phyloP scores from a whole-genome alignment of 164 flowering plant species.

The Berberis vulgaris region DNA sequence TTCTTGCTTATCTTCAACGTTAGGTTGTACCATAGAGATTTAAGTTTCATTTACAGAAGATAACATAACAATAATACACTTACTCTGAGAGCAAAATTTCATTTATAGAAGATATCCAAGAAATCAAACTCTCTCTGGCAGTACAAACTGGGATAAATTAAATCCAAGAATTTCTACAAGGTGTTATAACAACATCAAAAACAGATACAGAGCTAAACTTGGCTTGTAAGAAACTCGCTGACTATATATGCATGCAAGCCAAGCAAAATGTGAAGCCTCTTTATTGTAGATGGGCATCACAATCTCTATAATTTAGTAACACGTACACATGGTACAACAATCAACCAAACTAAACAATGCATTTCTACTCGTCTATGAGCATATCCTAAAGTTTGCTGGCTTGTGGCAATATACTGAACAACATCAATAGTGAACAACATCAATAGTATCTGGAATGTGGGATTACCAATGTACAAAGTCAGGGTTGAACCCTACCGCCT shows the following conservation, averaged over 20 bases:
- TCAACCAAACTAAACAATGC: not conserved
- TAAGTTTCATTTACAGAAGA: too few species aligned
- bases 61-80: too few species aligned
- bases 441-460: not conserved
- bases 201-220: not conserved
- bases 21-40: too few species aligned
- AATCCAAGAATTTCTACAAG: not conserved
- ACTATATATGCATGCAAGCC: not conserved
- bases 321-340: not conserved
- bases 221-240: not conserved
- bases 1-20: too few species aligned
- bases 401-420: not conserved
- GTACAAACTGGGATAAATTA: not conserved
- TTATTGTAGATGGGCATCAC: not conserved
- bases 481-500: slow-evolving; percentile 72
- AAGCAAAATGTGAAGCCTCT: not conserved
- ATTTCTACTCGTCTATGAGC: not conserved
- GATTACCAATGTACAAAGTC: slow-evolving; percentile 27
- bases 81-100: not conserved
- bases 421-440: not conserved
- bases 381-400: not conserved
- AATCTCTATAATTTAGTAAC: not conserved
- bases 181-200: not conserved
- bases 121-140: not conserved
- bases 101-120: not conserved